A percentile compares a stretch with the other conserved stretches of the same genome.
These are phyloP conservation scores for Debaryomycetaceae sp. DNA, from an alignment of 1,139 yeast species.

Conservation along the genomic window DNA sequence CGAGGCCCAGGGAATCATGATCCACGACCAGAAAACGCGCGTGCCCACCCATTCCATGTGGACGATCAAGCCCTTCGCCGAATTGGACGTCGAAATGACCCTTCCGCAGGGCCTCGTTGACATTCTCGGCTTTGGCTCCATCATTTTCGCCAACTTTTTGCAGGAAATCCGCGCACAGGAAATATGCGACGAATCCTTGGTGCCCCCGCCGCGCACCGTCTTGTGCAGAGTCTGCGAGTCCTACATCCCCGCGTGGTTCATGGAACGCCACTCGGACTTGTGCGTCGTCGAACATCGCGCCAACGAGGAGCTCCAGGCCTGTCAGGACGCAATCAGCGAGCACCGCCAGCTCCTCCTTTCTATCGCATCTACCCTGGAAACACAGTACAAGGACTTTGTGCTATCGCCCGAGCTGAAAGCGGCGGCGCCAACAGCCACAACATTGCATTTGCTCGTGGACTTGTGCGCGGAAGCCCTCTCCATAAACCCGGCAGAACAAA, in stretches of 20 bases:
- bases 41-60: conserved; percentile 86
- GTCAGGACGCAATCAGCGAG: conserved; percentile 71
- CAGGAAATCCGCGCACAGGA: conserved; percentile 50
- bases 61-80: conserved; percentile 73
- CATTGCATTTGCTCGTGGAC: conserved; percentile 52
- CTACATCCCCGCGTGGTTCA: conserved; percentile 92
- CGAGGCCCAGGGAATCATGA: conserved; percentile 93
- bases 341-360: conserved; percentile 38
- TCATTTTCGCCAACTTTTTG: conserved; percentile 68
- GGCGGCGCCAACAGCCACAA: conserved; percentile 16
- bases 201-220: conserved; percentile 70
- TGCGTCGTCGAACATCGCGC: conserved; percentile 81
- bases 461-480: conserved; percentile 68
- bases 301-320: conserved; percentile 64
- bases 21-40: conserved; percentile 50
- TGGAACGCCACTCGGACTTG: conserved; percentile 81
- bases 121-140: conserved; percentile 81
- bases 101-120: conserved; percentile 59
- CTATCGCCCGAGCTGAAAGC: conserved; percentile 23
- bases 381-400: conserved; percentile 53
- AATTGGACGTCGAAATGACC: conserved; percentile 51
- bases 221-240: conserved; percentile 89
- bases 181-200: conserved; percentile 47
- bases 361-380: conserved; percentile 11
- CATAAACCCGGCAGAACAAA: conserved; percentile 50